Evolutionary conservation across 345 rosid genomes (phyloP).

Genomic region (Rhodamnia rubescens): DNA sequence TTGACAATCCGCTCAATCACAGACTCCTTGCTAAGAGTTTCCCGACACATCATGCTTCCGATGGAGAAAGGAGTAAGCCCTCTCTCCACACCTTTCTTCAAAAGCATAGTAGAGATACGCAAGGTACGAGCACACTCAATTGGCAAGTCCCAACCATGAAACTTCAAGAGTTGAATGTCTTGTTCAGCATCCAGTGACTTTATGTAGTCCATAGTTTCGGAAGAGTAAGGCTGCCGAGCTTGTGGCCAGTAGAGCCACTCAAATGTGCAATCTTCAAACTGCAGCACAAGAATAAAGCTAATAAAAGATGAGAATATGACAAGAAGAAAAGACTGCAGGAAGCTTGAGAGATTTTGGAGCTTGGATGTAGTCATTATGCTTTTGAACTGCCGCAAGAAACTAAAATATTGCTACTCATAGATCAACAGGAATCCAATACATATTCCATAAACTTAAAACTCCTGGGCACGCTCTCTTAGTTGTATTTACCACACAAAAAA

Average conservation of each 20-base stretch:
- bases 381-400: not conserved
- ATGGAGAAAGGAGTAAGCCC: conserved; percentile 61
- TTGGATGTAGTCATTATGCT: not conserved
- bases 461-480: not conserved
- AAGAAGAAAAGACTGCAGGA: not conserved
- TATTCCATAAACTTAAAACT: not conserved
- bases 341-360: not conserved
- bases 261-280: conserved; percentile 92
- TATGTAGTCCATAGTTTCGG: conserved; percentile 46
- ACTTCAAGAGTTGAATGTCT: conserved; percentile 55
- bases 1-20: conserved; percentile 49
- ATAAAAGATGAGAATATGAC: not conserved
- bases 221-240: conserved; percentile 56
- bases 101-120: conserved; percentile 68
- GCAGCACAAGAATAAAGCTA: conserved; percentile 3
- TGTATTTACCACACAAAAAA: not conserved
- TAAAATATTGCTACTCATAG: not conserved
- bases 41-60: conserved; percentile 77
- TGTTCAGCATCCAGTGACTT: conserved; percentile 44
- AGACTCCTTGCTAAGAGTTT: conserved; percentile 43
- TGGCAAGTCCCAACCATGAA: conserved; percentile 69
- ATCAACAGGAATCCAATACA: not conserved
- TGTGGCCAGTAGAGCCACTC: conserved; percentile 97
- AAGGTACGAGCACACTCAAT: conserved; percentile 33
- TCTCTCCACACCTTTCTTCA: conserved; percentile 63